Conservation (phyloP, 306 rosid species). For the Argentina anserina region DNA sequence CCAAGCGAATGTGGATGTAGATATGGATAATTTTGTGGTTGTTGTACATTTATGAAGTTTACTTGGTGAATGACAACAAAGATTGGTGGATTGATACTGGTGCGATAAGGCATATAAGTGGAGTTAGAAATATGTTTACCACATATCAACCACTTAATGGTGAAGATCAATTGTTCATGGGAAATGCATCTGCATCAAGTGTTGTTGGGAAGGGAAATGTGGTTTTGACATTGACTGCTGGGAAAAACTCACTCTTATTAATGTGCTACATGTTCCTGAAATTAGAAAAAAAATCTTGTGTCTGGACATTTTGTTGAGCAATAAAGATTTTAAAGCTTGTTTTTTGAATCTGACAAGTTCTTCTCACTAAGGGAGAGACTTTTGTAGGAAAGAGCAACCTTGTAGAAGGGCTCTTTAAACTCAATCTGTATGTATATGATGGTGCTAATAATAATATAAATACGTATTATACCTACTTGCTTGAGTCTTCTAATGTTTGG, state of each 20-base stretch:
- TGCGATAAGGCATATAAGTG: not conserved
- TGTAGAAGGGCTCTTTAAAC: not conserved
- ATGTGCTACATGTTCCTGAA: not conserved
- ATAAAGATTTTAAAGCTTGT: not conserved
- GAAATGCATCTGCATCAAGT: not conserved
- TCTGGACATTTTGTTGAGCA: not conserved
- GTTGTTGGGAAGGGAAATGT: not conserved
- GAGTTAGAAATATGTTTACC: not conserved
- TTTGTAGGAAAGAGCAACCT: not conserved
- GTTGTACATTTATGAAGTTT: not conserved
- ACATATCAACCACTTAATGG: not conserved
- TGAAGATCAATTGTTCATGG: not conserved
- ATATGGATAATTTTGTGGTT: not conserved
- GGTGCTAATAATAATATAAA: not conserved
- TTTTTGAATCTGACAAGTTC: not conserved
- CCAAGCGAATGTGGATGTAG: not conserved
- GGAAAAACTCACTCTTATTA: not conserved
- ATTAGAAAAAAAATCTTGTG: not conserved
- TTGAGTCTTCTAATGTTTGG: not conserved
- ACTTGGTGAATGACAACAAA: not conserved
- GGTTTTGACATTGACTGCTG: not conserved
- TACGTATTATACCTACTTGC: not conserved
- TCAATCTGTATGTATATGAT: not conserved
- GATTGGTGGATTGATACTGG: slow-evolving; percentile 1
- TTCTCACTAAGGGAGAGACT: not conserved